These are phyloP conservation scores for Salicornia ramosissima DNA, from an alignment of 148 eudicot species.

Conservation along the genomic window DNA sequence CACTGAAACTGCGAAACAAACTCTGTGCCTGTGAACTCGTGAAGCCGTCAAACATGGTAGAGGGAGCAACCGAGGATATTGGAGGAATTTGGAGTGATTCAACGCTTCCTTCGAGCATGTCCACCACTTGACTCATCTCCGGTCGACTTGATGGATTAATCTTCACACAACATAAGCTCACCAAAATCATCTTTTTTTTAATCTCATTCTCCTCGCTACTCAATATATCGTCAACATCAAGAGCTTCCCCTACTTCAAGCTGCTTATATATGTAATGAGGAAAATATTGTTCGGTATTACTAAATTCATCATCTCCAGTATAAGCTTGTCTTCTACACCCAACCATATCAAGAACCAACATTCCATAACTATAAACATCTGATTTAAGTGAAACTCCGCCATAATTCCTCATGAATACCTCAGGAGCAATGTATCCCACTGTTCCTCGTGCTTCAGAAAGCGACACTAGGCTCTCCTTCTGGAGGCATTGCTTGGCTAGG, in stretches of 20 bases:
- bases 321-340: slow-evolving; percentile 22
- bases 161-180: slow-evolving; percentile 50
- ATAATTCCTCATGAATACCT: slow-evolving; percentile 26
- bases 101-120: slow-evolving; percentile 38
- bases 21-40: background rate
- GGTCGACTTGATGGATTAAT: slow-evolving; percentile 45
- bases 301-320: background rate
- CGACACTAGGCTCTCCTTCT: slow-evolving; percentile 25
- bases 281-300: slow-evolving; percentile 19
- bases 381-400: slow-evolving; percentile 34
- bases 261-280: slow-evolving; percentile 37
- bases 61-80: slow-evolving; percentile 6
- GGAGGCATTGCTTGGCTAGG: slow-evolving; percentile 32
- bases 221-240: background rate
- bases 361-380: slow-evolving; percentile 32
- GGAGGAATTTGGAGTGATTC: slow-evolving; percentile 19
- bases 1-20: background rate
- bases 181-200: slow-evolving; percentile 42
- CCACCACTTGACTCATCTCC: slow-evolving; percentile 37
- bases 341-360: slow-evolving; percentile 31
- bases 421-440: slow-evolving; percentile 37
- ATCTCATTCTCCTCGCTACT: slow-evolving; percentile 20
- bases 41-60: background rate
- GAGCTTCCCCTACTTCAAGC: slow-evolving; percentile 23
- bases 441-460: slow-evolving; percentile 35